Evolutionary conservation across 306 rosid genomes (phyloP).

Genomic region (Pyrus bretschneideri): DNA sequence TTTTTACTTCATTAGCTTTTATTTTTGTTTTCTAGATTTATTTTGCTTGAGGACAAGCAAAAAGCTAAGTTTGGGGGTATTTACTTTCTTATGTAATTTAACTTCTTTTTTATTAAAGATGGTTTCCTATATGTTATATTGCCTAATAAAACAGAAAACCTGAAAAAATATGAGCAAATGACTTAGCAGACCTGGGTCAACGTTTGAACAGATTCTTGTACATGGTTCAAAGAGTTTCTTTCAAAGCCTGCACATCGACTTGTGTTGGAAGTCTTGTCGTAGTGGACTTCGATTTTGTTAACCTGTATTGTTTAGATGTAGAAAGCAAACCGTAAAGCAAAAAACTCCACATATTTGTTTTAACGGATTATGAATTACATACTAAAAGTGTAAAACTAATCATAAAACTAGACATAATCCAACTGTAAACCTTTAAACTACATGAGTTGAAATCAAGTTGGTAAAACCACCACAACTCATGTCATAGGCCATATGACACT

Average conservation of each 20-base stretch:
- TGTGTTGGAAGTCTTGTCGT: constrained; percentile 90
- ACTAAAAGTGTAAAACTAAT: not conserved
- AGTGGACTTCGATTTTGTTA: constrained; percentile 79
- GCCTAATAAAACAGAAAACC: too few species aligned
- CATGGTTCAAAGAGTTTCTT: constrained; percentile 70
- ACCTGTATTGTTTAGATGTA: constrained; percentile 46
- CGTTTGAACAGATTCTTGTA: constrained; percentile 50
- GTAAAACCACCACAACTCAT: not conserved
- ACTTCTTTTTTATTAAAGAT: too few species aligned
- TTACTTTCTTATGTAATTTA: too few species aligned
- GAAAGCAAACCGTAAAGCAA: constrained; percentile 16
- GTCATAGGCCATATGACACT: not conserved
- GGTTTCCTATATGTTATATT: too few species aligned
- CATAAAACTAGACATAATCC: not conserved
- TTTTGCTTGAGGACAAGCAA: too few species aligned
- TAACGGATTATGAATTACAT: not conserved
- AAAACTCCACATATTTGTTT: constrained; percentile 3
- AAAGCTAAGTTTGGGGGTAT: too few species aligned
- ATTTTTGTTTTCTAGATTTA: too few species aligned
- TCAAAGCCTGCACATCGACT: constrained; percentile 84
- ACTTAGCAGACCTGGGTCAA: constrained; percentile 47
- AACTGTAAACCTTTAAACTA: not conserved
- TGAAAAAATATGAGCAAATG: not conserved
- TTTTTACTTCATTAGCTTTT: too few species aligned
- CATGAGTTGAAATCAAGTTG: not conserved